Evolutionary conservation across 2,329 filamentous ascomycete genomes (phyloP), one percentile per base, ranked within the genome.

Genomic region (Seiridium cupressi): DNA sequence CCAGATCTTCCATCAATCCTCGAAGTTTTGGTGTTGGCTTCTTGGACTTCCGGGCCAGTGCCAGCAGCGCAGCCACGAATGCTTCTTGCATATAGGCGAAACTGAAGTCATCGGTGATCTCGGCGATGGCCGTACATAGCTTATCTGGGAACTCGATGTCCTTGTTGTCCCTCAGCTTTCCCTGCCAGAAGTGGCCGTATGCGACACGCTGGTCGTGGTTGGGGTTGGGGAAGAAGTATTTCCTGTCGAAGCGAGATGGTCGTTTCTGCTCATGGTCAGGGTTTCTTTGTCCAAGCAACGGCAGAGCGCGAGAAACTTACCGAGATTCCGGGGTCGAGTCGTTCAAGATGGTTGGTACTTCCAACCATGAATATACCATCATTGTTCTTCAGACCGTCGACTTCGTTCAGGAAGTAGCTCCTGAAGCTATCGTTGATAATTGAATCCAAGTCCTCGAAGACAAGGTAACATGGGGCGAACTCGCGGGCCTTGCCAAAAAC

Each of bases 11-110:
- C 44, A 66, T 73, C 56, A 65, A 4, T 64, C 64, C 32, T 74
- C 73, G 4, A 76, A 72, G 38, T 64, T 56, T 49, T 57, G 44
- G 60, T 62, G 59, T 18, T 60, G 59, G 18, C 46, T 62, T 54
- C 1, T 64, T 62, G 34, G 48, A 35, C 58, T 59, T 63, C 3
- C 74, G 74, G 0, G 85, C 87, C 60, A 90, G 83, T 3, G 83
- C 80, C 34, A 90, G 74, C 58, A 90, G 69, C 2, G 84, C 81
- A 1, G 86, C 85, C 0, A 90, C 84, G 68, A 90, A 90, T 0
- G 85, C 87, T 70, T 90, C 88, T 68, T 90, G 87, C 72, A 90
- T 82, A 68, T 89, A 90, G 0, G 87, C 87, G 69, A 90, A 90
- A 64, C 84, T 87, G 71, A 90, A 90, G n/a, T 80, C 80, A 34